Evolutionary conservation across 331 rosid species (phyloP), one percentile per base, ranked within the genome.

Genomic region (Quercus lobata): DNA sequence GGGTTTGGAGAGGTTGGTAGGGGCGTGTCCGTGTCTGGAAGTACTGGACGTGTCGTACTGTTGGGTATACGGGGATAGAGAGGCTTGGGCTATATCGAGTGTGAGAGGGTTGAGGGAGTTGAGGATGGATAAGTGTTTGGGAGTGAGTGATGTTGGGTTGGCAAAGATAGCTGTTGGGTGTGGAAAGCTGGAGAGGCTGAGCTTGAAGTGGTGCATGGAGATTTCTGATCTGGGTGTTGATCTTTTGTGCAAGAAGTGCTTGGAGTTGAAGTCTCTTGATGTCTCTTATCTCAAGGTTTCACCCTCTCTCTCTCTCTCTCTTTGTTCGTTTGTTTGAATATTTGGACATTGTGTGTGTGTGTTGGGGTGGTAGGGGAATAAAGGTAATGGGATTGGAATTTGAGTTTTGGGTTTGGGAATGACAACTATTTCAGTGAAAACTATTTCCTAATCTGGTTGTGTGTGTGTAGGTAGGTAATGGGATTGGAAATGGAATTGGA

Each of bases 121-220:
- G 69, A 90, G 74, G 44, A 53, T 88, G 87, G 94, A 88, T 56
- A 90, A 90, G 78, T 90, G 94, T 56, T 71, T 88, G 73, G 86
- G 84, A 12, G 35, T 90, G 17, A 85, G 87, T 2, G 92, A 90
- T 86, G 90, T 90, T 75, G 94, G 94, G 49, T 78, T 90, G 79
- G 94, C 89, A 0, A 86, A 76, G 75, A 86, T 88, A 18, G 92
- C 86, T 4, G 79, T 90, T 46, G 86, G 87, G 49, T 90, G 94
- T 83, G 74, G 81, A 57, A 72, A 0, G 1, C 84, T 90, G 84
- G 90, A 88, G 85, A 85, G 12, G 21, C 66, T 90, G 16, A 88
- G 94, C 69, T 79, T 88, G 83, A 90, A 90, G 72, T 90, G 94
- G 94, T 90, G 92, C 76, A 70, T 87, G 73, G 89, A 90, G 87